A percentile compares a stretch with the other conserved stretches of the same genome.
phyloP scores from a whole-genome alignment of 345 rosid species.

The Gossypium herbaceum region DNA sequence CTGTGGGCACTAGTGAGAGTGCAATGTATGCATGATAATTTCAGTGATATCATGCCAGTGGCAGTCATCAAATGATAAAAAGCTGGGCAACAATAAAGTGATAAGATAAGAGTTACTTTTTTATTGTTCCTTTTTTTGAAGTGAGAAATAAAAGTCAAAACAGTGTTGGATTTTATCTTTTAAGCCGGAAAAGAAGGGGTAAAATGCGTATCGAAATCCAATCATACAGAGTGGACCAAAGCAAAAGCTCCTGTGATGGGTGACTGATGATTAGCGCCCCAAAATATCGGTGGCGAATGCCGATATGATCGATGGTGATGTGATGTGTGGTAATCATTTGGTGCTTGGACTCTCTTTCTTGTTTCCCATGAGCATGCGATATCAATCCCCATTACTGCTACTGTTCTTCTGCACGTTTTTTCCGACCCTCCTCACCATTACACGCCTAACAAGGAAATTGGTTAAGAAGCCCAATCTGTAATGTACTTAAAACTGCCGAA shows the following conservation, averaged over 20 bases:
- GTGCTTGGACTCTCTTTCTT: constrained; percentile 25
- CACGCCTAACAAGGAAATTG: neutral
- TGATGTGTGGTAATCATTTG: constrained; percentile 28
- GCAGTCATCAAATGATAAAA: neutral
- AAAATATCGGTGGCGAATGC: constrained; percentile 8
- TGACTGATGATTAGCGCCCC: constrained; percentile 29
- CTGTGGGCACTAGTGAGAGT: neutral
- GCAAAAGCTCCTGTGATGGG: neutral
- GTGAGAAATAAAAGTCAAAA: neutral
- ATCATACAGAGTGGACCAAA: constrained; percentile 21
- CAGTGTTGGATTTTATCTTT: constrained; percentile 3
- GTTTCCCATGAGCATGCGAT: neutral
- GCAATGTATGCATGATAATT: neutral
- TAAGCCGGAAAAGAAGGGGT: neutral
- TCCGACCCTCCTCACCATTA: too few relatives aligned
- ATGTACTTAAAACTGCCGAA: too few relatives aligned
- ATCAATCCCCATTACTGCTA: neutral
- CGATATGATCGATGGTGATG: constrained; percentile 13
- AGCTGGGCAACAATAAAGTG: neutral
- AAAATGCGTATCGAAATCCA: constrained; percentile 21
- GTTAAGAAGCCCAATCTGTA: neutral
- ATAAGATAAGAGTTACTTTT: neutral
- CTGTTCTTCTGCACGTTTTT: constrained; percentile 12
- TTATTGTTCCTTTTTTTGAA: neutral
- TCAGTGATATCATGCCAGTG: neutral